Base-by-base conservation (phyloP, 192 early-diverging fungal genomes). In the Dissophora ornata region DNA sequence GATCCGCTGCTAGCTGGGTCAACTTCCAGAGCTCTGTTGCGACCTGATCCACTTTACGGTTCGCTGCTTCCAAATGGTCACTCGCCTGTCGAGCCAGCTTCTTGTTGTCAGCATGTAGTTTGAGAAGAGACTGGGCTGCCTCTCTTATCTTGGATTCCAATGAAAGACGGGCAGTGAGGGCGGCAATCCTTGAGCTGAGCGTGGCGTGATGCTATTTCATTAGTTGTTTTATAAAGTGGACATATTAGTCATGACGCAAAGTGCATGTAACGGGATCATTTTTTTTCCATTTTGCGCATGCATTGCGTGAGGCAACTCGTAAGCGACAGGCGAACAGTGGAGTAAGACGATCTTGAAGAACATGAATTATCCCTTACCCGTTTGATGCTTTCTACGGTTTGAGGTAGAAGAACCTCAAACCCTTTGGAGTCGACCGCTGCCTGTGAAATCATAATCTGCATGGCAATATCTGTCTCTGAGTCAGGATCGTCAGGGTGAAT, bases 101-200 rank as follows among this genome's bases (percentile, higher is more conserved):
- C 62, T 83, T 85, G 41, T 86, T 85, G 12, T 83, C 64, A 0
- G 82, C 80, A 57, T 87, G 83, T 10, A 88, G 73, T 49, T 79
- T 77, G 8, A 82, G 62, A 18, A 89, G 57, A 2, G 88, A 86
- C 29, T 80, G 81, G 24, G 88, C 85, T 10, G 86, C 87, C 59
- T 87, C 85, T 19, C 83, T 62, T 45, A 89, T 89, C 58, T 88
- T 89, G 28, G 80, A 82, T 62, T 89, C 88, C 9, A 89, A 44
- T 32, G 80, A 63, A 15, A 89, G 61, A 28, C 83, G 82, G 2
- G 80, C 74, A 1, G 82, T 79, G 11, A 86, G 65, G 19, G 73
- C 79, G 25, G 68, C 45, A n/a, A 87, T 81, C 29, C 82, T 79
- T 1, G 79, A 79, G 44, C 59, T 86, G 48, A 89, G 69, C 16